A percentile compares a stretch with the other conserved stretches of the same genome.
Evolutionary conservation across 352 stramenopile genomes (phyloP).

Genomic region (Globisporangium radiosum): DNA sequence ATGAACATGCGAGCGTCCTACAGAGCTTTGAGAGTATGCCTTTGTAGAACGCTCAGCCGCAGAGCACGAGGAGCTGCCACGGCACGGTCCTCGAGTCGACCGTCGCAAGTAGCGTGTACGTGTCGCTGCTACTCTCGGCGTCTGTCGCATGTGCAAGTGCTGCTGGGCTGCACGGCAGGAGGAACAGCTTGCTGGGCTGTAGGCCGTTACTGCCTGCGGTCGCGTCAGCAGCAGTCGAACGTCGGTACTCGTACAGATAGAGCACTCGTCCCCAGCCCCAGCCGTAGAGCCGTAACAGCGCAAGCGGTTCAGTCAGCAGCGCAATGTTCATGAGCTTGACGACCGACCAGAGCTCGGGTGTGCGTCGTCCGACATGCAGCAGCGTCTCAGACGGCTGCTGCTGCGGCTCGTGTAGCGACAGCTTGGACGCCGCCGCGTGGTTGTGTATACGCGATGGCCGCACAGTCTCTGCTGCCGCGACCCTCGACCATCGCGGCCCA

Average conservation of each 20-base stretch:
- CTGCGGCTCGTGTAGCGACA: neutral
- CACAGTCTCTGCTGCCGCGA: too few relatives aligned
- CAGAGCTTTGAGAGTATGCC: too few relatives aligned
- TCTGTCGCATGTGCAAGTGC: neutral
- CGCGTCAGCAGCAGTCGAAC: too few relatives aligned
- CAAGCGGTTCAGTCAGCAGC: slow-evolving; percentile 9
- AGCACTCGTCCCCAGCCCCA: neutral
- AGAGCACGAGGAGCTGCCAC: neutral
- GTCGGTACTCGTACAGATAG: slow-evolving; percentile 1
- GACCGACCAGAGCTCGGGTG: neutral
- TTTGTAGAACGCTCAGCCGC: neutral
- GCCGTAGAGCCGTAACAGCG: neutral
- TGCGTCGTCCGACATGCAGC: neutral
- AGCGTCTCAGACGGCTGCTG: too few relatives aligned
- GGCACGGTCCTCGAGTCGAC: neutral
- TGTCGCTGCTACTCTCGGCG: neutral
- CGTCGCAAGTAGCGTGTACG: neutral
- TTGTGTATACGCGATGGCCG: too few relatives aligned
- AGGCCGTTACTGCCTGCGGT: too few relatives aligned
- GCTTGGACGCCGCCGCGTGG: neutral
- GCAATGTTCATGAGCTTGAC: slow-evolving; percentile 11
- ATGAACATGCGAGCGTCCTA: too few relatives aligned
- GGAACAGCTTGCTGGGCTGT: neutral
- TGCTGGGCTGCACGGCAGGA: neutral
- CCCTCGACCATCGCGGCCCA: too few relatives aligned